Percentiles rank a stretch among this genome's conserved stretches.
Evolutionary conservation across 208 protist genomes (phyloP).

Genomic region (Leishmania turanica): DNA sequence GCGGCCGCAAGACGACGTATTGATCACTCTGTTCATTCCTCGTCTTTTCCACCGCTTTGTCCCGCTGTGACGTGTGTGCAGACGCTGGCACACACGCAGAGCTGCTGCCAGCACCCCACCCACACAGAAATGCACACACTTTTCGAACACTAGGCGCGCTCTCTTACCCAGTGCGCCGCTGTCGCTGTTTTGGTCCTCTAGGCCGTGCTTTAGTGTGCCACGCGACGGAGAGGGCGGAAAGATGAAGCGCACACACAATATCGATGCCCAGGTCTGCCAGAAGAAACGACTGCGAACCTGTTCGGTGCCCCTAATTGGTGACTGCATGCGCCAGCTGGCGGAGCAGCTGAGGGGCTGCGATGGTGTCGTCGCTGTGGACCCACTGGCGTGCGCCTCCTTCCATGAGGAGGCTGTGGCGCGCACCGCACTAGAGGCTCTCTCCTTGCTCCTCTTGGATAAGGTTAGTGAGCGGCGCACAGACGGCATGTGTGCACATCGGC

Average conservation of each 20-base stretch:
- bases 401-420: not conserved
- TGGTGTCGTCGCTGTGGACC: not conserved
- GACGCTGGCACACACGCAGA: not conserved
- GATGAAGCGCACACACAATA: not conserved
- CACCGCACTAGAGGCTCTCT: slow-evolving; percentile 4
- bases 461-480: not conserved
- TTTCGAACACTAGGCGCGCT: not conserved
- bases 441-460: slow-evolving; percentile 7
- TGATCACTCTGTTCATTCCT: not conserved
- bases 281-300: not conserved
- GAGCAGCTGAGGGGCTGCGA: not conserved
- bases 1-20: not conserved
- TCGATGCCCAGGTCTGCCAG: not conserved
- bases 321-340: slow-evolving; percentile 5
- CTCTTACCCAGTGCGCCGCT: not conserved
- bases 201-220: not conserved
- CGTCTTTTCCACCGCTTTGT: not conserved
- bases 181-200: not conserved
- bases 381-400: not conserved
- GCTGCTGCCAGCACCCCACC: not conserved
- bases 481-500: not conserved
- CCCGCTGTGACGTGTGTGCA: not conserved
- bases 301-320: not conserved
- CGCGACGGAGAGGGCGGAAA: not conserved
- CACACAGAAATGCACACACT: not conserved